Base-by-base conservation (phyloP, 208 protist species). In the Porcisia hertigi region DNA sequence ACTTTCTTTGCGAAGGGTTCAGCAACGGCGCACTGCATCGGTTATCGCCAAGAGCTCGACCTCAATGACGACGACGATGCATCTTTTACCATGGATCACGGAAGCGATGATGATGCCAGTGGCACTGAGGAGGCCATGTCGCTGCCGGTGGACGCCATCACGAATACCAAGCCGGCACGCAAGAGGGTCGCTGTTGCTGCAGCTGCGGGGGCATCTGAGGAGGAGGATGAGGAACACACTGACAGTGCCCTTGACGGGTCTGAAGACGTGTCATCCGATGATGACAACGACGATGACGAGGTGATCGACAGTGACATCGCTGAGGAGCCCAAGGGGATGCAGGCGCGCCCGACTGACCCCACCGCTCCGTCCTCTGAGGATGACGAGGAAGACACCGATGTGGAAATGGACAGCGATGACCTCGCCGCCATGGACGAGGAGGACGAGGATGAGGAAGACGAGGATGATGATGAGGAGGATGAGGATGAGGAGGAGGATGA, bases 1-100 rank as follows among this genome's bases (percentile, higher is more conserved):
- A 81, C 84, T 5, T 96, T 97, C 74, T 84, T 85, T 71, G 91
- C 88, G 52, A 97, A 97, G 83, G 93, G 93, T 52, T 86, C 83
- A 18, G 67, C 79, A 20, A 60, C 85, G 20, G 82, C 95, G 57
- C 90, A 97, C 87, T 94, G 90, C 82, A 84, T 87, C 36, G 93
- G 93, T 30, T 97, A 96, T 83, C 71, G 83, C 59, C 89, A 94
- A 73, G 85, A 90, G 52, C 76, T 94, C 12, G 90, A 96, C 53
- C 55, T 71, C 12, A 86, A 92, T 55, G 85, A 91, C 60, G 80
- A 84, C 62, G 77, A 79, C 8, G 77, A 81, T 9, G 77, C 65
- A 6, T 67, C 74, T 20, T 79, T 77, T 34, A 70, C 60, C 30
- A 49, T 71, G 45, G 75, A 76, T 45, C 73, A 75, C 12, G 80